These are phyloP conservation scores for Solanum tarapatanum DNA, from an alignment of 257 asterid genomes.

Conservation along the genomic window DNA sequence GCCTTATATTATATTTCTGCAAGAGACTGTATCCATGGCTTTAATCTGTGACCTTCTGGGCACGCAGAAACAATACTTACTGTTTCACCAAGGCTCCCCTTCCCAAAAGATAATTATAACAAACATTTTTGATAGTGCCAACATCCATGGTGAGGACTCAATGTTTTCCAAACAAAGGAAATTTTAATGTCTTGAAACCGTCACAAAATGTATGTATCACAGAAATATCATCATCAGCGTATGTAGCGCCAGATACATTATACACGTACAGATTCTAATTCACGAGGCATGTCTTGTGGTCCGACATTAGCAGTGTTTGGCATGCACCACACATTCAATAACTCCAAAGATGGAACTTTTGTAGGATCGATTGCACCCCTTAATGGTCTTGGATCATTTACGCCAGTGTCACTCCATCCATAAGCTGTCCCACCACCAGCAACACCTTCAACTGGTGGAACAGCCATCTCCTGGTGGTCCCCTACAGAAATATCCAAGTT, in stretches of 20 bases:
- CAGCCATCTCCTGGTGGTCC: conserved; percentile 41
- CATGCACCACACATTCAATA: conserved; percentile 91
- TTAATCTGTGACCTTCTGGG: background rate
- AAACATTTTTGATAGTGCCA: background rate
- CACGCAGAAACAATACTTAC: background rate
- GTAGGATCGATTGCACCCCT: conserved; percentile 71
- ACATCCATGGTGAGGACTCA: background rate
- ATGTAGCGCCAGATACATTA: background rate
- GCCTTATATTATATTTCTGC: background rate
- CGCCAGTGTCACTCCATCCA: conserved; percentile 73
- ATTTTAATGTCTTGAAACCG: background rate
- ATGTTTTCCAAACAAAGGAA: background rate
- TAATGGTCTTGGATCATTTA: conserved; percentile 36
- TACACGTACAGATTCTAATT: conserved; percentile 66
- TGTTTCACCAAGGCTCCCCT: background rate
- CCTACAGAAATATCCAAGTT: conserved; percentile 25
- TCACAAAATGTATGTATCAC: background rate
- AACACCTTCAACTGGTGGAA: conserved; percentile 95
- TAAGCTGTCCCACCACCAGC: conserved; percentile 98
- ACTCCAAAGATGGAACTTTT: conserved; percentile 63
- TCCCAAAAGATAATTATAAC: background rate
- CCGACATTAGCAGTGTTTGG: conserved; percentile 91
- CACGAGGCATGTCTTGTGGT: conserved; percentile 82
- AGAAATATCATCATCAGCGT: background rate
- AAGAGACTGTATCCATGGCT: background rate